Percentiles rank a stretch among this genome's conserved stretches.
phyloP scores from a whole-genome alignment of 148 eudicot species.

The Tetragonia tetragonoides region DNA sequence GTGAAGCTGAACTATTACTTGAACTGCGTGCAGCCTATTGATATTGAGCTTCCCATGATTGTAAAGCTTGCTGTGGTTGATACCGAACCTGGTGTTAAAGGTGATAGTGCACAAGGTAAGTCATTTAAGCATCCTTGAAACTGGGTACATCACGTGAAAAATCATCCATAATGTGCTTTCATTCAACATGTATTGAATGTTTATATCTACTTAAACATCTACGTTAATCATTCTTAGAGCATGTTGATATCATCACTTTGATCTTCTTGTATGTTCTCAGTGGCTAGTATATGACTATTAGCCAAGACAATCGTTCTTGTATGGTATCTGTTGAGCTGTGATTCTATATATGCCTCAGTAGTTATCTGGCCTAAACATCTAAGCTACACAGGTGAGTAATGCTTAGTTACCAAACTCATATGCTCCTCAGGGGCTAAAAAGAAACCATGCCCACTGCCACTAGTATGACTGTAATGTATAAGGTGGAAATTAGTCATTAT shows the following conservation, averaged over 20 bases:
- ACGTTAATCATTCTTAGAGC: neutral
- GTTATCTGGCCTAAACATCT: neutral
- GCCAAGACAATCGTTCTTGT: neutral
- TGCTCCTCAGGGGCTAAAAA: neutral
- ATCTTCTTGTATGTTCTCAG: neutral
- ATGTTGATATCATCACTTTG: neutral
- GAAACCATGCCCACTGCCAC: neutral
- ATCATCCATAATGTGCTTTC: neutral
- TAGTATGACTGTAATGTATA: neutral
- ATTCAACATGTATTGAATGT: slow-evolving; percentile 8
- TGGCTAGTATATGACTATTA: neutral
- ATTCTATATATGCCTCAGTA: neutral
- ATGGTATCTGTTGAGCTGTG: neutral
- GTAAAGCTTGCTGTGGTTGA: slow-evolving; percentile 71
- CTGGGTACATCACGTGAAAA: neutral
- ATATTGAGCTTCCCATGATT: slow-evolving; percentile 77
- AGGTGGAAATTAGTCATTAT: too few relatives aligned
- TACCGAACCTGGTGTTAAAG: slow-evolving; percentile 82
- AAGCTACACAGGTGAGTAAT: neutral
- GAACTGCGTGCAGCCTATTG: slow-evolving; percentile 62
- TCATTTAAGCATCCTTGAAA: slow-evolving; percentile 3
- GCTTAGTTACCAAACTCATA: neutral
- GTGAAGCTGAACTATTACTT: slow-evolving; percentile 19
- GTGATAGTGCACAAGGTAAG: slow-evolving; percentile 87
- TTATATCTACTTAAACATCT: neutral